Base-by-base conservation (phyloP, 2,329 filamentous ascomycete species). In the Ophiocordyceps sinensis region DNA sequence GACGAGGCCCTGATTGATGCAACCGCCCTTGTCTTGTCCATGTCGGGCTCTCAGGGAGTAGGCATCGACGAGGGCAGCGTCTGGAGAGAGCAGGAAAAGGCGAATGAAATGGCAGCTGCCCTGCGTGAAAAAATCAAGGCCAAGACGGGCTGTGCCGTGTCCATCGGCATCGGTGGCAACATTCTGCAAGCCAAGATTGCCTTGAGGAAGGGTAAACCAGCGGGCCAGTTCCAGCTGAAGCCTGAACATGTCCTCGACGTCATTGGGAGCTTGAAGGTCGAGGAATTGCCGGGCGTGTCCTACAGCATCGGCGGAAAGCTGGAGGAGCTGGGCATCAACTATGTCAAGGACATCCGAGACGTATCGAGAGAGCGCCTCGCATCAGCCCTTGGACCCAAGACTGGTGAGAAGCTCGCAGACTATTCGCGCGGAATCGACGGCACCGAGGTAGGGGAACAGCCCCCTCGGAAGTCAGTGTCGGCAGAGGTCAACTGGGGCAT, bases 401-500 rank as follows among this genome's bases (percentile, higher is more conserved):
- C 88, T 0, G 87, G 89, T 4, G 82, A 86, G 50, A 94, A 82
- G 57, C 68, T 98, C 0, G 89, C 82, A 71, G 86, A 94, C 40
- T 96, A 94, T 58, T 73, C 89, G 19, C 77, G 86, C 6, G 91
- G 91, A 3, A 85, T 96, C 38, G 91, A 98, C 60, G 73, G 71
- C 39, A 71, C 77, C 2, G 86, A 94, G 58, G 85, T 96, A 6
- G 89, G 88, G 28, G 83, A 89, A 43, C 83, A 93, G 53, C 76
- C 82, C 0, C 68, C 85, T 14, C 79, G 91, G 41, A 98, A 96
- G 56, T 96, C 89, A 0, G 86, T 98, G 0, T 96, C 91, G 2
- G 89, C 89, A 1, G 91, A 98, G 57, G 86, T 98, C 46, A 98
- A 91, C 52, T 98, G 91, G 91, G 91, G 93, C 3, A 94, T 98